phyloP scores from a whole-genome alignment of 208 protist species.

The Phytomonas sp. region DNA sequence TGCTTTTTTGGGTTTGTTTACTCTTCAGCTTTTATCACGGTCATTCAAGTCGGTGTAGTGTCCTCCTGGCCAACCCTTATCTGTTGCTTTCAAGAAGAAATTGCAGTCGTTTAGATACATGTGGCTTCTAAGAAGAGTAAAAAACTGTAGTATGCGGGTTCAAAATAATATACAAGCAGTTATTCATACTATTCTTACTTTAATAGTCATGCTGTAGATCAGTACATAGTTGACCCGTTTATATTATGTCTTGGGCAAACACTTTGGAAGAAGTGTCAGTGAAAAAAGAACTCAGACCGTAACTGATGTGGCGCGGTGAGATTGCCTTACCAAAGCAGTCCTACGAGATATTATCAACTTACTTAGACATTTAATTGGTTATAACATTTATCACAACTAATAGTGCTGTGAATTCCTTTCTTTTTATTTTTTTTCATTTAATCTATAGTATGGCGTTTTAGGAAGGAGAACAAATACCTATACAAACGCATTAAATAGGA shows the following conservation, averaged over 20 bases:
- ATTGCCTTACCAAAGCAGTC: neutral
- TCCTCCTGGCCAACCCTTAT: neutral
- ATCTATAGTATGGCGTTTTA: slow-evolving; percentile 3
- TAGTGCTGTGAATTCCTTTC: neutral
- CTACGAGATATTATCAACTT: neutral
- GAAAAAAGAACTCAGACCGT: neutral
- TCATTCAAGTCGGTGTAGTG: slow-evolving; percentile 2
- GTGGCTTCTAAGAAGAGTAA: neutral
- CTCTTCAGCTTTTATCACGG: neutral
- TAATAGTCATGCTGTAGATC: neutral
- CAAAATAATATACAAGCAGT: neutral
- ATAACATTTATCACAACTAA: slow-evolving; percentile 10
- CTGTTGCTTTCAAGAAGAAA: neutral
- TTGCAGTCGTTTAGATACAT: neutral
- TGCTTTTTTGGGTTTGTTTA: slow-evolving; percentile 5
- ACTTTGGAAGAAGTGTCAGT: neutral
- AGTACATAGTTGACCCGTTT: neutral
- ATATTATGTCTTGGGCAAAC: neutral
- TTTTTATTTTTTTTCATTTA: slow-evolving; percentile 1
- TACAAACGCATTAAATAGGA: neutral
- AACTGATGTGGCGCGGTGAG: neutral
- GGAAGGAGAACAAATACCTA: neutral
- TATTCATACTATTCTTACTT: neutral
- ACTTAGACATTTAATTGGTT: slow-evolving; percentile 1
- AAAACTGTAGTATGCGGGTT: neutral